Percentiles rank a stretch among this genome's conserved stretches.
Conservation (phyloP, 164 flowering plant genomes). For the Umbellularia californica region DNA sequence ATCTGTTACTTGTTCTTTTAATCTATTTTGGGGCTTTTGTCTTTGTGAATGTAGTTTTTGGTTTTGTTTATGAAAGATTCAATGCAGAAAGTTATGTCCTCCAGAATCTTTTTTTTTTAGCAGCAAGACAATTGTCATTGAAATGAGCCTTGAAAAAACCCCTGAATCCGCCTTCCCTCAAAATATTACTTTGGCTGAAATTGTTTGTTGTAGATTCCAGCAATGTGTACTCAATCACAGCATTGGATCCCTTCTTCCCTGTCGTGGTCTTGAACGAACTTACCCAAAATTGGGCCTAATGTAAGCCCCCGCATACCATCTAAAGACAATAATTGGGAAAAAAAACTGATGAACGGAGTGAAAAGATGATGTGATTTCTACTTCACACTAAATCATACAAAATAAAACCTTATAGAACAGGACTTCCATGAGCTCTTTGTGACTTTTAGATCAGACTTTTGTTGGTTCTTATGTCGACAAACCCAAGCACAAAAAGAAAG, state of each 20-base stretch:
- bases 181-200: constrained; percentile 45
- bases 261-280: constrained; percentile 35
- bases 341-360: neutral
- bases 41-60: no score
- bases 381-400: neutral
- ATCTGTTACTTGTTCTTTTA: no score
- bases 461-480: constrained; percentile 12
- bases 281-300: constrained; percentile 38
- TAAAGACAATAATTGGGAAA: constrained; percentile 21
- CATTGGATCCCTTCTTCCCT: constrained; percentile 45
- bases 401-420: neutral
- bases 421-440: constrained; percentile 23
- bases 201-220: constrained; percentile 65
- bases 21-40: no score
- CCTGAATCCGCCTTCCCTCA: constrained; percentile 82
- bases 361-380: neutral
- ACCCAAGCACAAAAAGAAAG: constrained; percentile 16
- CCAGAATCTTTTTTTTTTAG: constrained; percentile 55
- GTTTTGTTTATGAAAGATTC: no score
- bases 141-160: constrained; percentile 70
- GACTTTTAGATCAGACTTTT: constrained; percentile 16
- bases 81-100: constrained; percentile 13
- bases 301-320: constrained; percentile 43
- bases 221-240: constrained; percentile 51
- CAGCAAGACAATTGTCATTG: constrained; percentile 44